Percentiles rank a stretch among this genome's conserved stretches.
phyloP scores from a whole-genome alignment of 1,139 yeast genomes.

The Saccharomycopsis hybrid region DNA sequence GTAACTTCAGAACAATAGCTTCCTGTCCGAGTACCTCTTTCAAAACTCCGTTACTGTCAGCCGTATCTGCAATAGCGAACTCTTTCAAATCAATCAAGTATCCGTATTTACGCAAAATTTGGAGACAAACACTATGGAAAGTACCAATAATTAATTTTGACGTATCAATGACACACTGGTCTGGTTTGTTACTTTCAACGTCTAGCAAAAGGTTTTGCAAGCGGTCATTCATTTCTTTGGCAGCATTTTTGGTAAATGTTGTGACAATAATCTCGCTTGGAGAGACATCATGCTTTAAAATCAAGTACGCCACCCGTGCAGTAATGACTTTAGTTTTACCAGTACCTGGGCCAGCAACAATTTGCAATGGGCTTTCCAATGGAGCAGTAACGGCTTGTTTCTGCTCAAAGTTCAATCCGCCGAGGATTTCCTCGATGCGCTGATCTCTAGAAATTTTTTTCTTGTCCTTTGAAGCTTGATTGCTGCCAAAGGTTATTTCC shows the following conservation, averaged over 20 bases:
- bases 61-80: conserved; percentile 60
- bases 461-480: too few species aligned
- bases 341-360: conserved; percentile 90
- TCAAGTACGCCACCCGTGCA: conserved; percentile 66
- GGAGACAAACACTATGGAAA: conserved; percentile 73
- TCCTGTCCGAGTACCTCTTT: conserved; percentile 22
- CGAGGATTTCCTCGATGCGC: too few species aligned
- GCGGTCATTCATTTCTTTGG: conserved; percentile 71
- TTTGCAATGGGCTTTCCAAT: conserved; percentile 50
- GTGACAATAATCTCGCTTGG: conserved; percentile 72
- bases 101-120: conserved; percentile 55
- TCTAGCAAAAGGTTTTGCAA: conserved; percentile 35
- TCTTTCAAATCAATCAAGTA: conserved; percentile 36
- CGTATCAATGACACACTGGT: conserved; percentile 28
- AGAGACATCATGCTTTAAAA: conserved; percentile 42
- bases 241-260: conserved; percentile 88
- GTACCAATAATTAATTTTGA: conserved; percentile 66
- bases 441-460: too few species aligned
- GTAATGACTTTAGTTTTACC: conserved; percentile 76
- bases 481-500: too few species aligned
- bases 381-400: conserved; percentile 54
- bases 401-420: conserved; percentile 52
- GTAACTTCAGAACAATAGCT: background rate
- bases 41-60: conserved; percentile 49
- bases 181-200: too few species aligned